These are phyloP conservation scores for Pseudocercospora fuligena DNA, from an alignment of 2,329 filamentous ascomycete genomes.

Conservation along the genomic window DNA sequence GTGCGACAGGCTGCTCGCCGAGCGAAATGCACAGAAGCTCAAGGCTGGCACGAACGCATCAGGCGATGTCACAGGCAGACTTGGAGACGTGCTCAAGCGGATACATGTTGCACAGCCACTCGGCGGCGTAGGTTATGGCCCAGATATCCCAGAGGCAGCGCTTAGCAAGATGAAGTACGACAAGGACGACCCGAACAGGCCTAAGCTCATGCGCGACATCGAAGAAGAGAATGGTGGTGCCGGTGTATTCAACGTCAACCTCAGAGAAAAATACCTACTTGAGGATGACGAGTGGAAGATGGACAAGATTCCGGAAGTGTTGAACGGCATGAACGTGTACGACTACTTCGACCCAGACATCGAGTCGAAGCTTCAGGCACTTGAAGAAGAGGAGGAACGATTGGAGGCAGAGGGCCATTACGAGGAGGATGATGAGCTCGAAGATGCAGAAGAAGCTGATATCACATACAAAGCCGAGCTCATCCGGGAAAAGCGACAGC, in stretches of 20 bases:
- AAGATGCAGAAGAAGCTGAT: conserved; percentile 87
- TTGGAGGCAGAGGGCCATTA: conserved; percentile 93
- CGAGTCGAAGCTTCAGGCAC: conserved; percentile 83
- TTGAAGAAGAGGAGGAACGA: conserved; percentile 95
- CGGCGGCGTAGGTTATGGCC: conserved; percentile 69
- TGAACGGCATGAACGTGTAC: conserved; percentile 95
- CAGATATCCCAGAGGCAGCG: conserved; percentile 85
- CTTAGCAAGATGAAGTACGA: conserved; percentile 86
- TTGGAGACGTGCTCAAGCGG: conserved; percentile 87
- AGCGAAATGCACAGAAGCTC: conserved; percentile 92
- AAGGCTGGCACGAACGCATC: conserved; percentile 82
- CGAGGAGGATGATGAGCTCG: conserved; percentile 76
- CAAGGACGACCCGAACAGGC: conserved; percentile 83
- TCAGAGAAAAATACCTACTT: conserved; percentile 84
- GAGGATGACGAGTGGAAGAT: conserved; percentile 93
- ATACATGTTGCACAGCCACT: conserved; percentile 97
- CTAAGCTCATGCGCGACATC: conserved; percentile 79
- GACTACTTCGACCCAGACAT: conserved; percentile 98
- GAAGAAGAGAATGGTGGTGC: conserved; percentile 93
- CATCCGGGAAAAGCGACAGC: conserved; percentile 90
- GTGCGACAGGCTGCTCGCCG: conserved; percentile 89
- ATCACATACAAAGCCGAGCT: conserved; percentile 89
- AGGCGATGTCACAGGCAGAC: conserved; percentile 75
- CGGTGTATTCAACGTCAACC: conserved; percentile 93
- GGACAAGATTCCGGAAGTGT: conserved; percentile 91